phyloP scores from a whole-genome alignment of 2,329 filamentous ascomycete species.

The Penicillium sp. region DNA sequence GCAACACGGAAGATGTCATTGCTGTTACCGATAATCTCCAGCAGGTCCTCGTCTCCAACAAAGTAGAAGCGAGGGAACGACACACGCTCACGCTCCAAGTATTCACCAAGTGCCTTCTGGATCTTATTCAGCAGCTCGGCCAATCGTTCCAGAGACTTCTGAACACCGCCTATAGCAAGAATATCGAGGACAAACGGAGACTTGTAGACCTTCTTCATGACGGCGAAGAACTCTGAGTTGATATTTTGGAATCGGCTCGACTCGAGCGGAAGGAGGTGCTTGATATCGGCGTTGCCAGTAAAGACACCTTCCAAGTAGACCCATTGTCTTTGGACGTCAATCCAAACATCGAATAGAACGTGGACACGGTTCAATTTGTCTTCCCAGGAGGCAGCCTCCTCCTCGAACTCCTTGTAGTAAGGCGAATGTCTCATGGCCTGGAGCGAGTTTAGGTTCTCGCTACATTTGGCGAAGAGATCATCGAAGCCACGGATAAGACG shows the following conservation, averaged over 20 bases:
- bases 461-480: slow-evolving; percentile 96
- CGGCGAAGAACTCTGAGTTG: slow-evolving; percentile 96
- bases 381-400: slow-evolving; percentile 94
- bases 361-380: slow-evolving; percentile 97
- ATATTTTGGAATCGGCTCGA: slow-evolving; percentile 98
- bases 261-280: slow-evolving; percentile 92
- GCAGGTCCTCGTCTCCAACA: slow-evolving; percentile 93
- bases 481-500: slow-evolving; percentile 97
- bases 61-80: slow-evolving; percentile 99
- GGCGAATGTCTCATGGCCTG: slow-evolving; percentile 99
- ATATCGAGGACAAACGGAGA: slow-evolving; percentile 94
- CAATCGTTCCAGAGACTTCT: slow-evolving; percentile 90
- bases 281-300: slow-evolving; percentile 97
- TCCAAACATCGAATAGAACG: slow-evolving; percentile 98
- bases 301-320: slow-evolving; percentile 99
- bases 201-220: slow-evolving; percentile 99
- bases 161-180: slow-evolving; percentile 88
- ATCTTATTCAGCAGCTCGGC: slow-evolving; percentile 99
- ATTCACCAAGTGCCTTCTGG: slow-evolving; percentile 96
- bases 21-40: slow-evolving; percentile 99
- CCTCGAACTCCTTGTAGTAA: slow-evolving; percentile 99
- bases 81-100: slow-evolving; percentile 93
- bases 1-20: slow-evolving; percentile 94
- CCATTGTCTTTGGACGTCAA: slow-evolving; percentile 99
- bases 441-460: slow-evolving; percentile 93